Evolutionary conservation across 1,284 basidiomycete species (phyloP).

Genomic region (Cutaneotrichosporon cyanovorans): DNA sequence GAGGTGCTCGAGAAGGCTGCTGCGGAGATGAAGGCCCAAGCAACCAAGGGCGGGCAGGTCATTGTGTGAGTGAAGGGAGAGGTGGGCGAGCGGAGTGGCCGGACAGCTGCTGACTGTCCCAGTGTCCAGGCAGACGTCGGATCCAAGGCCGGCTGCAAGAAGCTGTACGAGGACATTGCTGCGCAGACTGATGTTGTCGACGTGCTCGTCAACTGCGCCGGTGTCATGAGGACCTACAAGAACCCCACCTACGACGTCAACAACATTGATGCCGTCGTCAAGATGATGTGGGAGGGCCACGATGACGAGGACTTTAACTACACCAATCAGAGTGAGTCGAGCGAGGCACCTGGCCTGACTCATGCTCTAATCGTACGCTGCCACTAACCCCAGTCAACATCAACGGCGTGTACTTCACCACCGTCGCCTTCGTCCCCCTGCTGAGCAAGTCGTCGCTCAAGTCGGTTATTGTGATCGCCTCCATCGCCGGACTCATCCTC

Average conservation of each 20-base stretch:
- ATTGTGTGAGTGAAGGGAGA: slow-evolving; percentile 3
- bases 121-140: slow-evolving; percentile 43
- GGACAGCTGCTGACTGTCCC: neutral
- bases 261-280: slow-evolving; percentile 32
- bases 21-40: slow-evolving; percentile 27
- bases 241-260: slow-evolving; percentile 26
- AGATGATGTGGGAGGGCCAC: slow-evolving; percentile 32
- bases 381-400: slow-evolving; percentile 30
- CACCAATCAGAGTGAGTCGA: slow-evolving; percentile 21
- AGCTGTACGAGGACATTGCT: slow-evolving; percentile 30
- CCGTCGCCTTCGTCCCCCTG: slow-evolving; percentile 35
- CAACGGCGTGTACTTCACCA: slow-evolving; percentile 40
- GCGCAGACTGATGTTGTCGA: slow-evolving; percentile 29
- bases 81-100: neutral
- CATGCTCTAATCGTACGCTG: too few relatives aligned
- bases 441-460: slow-evolving; percentile 34
- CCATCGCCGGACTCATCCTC: slow-evolving; percentile 37
- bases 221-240: slow-evolving; percentile 28
- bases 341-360: too few relatives aligned
- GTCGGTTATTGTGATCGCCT: slow-evolving; percentile 40
- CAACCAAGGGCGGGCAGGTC: slow-evolving; percentile 18
- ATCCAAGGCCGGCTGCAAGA: slow-evolving; percentile 33
- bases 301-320: slow-evolving; percentile 32
- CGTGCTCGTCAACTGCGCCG: slow-evolving; percentile 40
- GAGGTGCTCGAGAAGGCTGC: slow-evolving; percentile 39